phyloP scores from a whole-genome alignment of 306 rosid species.

The Inga leiocalycina region DNA sequence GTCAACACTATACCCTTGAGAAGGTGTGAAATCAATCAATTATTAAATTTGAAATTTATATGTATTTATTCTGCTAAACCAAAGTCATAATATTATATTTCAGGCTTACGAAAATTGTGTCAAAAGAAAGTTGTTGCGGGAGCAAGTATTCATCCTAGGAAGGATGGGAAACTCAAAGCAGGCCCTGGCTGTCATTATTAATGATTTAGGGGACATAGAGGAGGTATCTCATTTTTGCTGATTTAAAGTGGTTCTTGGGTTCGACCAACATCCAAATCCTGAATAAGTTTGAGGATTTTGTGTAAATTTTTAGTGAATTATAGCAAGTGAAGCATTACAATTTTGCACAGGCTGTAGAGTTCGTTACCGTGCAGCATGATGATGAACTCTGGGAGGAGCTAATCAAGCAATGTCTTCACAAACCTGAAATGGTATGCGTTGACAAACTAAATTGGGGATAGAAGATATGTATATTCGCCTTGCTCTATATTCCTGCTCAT shows the following conservation, averaged over 20 bases:
- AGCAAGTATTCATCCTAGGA: conserved; percentile 85
- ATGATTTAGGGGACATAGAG: conserved; percentile 78
- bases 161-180: conserved; percentile 88
- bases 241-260: conserved; percentile 24
- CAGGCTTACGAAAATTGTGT: conserved; percentile 81
- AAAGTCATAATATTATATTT: conserved; percentile 29
- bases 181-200: conserved; percentile 75
- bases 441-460: conserved; percentile 2
- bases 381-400: conserved; percentile 52
- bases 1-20: conserved; percentile 84
- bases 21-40: conserved; percentile 58
- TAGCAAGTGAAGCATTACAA: not conserved
- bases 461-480: not conserved
- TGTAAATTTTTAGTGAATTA: conserved; percentile 1
- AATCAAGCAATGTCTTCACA: conserved; percentile 39
- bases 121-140: conserved; percentile 62
- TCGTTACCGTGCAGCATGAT: conserved; percentile 47
- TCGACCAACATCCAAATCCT: conserved; percentile 12
- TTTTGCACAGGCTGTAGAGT: conserved; percentile 73
- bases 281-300: conserved; percentile 1
- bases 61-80: conserved; percentile 23
- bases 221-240: conserved; percentile 58
- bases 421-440: conserved; percentile 43
- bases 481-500: conserved; percentile 18
- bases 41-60: conserved; percentile 1